Evolutionary conservation across 1,284 basidiomycete genomes (phyloP).

Genomic region (Abortiporus biennis): DNA sequence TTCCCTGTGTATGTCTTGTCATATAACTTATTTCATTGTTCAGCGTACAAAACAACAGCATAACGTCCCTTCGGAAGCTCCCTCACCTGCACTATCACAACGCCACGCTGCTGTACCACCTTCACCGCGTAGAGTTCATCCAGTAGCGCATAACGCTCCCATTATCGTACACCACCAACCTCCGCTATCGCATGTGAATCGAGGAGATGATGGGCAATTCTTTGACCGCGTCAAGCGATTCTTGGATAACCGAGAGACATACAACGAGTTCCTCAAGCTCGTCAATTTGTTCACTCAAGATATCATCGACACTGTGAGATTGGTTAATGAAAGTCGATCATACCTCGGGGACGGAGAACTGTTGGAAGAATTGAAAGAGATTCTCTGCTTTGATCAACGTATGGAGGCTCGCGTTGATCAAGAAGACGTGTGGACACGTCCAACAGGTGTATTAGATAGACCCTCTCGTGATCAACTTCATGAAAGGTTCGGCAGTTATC

Average conservation of each 20-base stretch:
- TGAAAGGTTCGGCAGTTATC: slow-evolving; percentile 84
- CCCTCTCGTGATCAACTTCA: slow-evolving; percentile 67
- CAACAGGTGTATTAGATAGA: slow-evolving; percentile 60
- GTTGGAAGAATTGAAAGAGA: slow-evolving; percentile 80
- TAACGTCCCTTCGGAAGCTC: slow-evolving; percentile 51
- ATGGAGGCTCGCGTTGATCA: slow-evolving; percentile 62
- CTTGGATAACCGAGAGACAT: slow-evolving; percentile 68
- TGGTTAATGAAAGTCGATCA: slow-evolving; percentile 74
- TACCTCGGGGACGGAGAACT: slow-evolving; percentile 86
- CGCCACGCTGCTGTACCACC: slow-evolving; percentile 40
- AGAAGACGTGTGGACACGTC: slow-evolving; percentile 72
- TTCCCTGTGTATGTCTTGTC: slow-evolving; percentile 3
- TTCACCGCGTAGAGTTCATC: slow-evolving; percentile 15
- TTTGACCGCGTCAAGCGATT: slow-evolving; percentile 87
- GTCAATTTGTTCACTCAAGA: slow-evolving; percentile 82
- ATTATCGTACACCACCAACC: slow-evolving; percentile 48
- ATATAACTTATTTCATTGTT: slow-evolving; percentile 9
- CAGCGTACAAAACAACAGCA: slow-evolving; percentile 45
- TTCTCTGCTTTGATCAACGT: slow-evolving; percentile 79
- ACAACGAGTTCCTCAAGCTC: slow-evolving; percentile 82
- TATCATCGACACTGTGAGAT: slow-evolving; percentile 81
- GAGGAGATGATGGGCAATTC: slow-evolving; percentile 90
- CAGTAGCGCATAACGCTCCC: neutral
- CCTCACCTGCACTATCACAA: slow-evolving; percentile 52
- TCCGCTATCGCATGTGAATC: too few relatives aligned